Base-by-base conservation (phyloP, 306 rosid species). In the Crotalaria pallida region DNA sequence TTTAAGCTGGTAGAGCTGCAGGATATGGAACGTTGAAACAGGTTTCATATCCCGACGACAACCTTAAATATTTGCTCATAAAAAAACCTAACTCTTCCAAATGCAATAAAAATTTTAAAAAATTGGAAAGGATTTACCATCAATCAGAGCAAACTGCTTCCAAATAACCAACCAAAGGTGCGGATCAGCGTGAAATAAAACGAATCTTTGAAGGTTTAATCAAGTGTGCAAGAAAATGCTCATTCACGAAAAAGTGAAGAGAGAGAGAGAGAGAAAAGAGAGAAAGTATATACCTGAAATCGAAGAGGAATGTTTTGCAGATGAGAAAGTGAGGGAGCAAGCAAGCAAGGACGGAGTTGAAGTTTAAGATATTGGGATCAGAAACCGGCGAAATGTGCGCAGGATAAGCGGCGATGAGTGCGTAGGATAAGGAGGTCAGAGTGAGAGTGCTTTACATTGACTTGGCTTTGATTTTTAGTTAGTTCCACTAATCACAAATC, bases 321-420 rank as follows among this genome's bases (percentile, higher is more conserved):
- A 21, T 13, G 56, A 72, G 55, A 55, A 55, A 65, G 63, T 52
- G 52, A 33, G 36, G 31, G 15, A 26, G 10, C 3, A 70, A 71
- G 43, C 3, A 21, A 4, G 16, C 0, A 18, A 15, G 4, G 65
- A 49, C 21, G 73, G 23, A 24, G 58, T 3, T 17, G 73, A 79
- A 75, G 87, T 41, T 41, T 15, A 41, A 41, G 16, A 82, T 87
- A 88, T 78, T 67, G 59, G 59, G 75, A 68, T 34, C 41, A 66
- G 73, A 69, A 78, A 43, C 74, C 79, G 81, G 75, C 73, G 70
- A 77, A 52, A 72, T 71, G 34, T 34, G 88, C 79, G 88, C 78
- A 81, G 74, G 84, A 57, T 76, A 81, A 52, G 81, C 57, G 29
- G 76, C 0, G 63, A 21, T 34, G 53, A 57, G 77, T 69, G 88